These are phyloP conservation scores for Colletotrichum eremochloae DNA, from an alignment of 2,329 filamentous ascomycete species.

Conservation along the genomic window DNA sequence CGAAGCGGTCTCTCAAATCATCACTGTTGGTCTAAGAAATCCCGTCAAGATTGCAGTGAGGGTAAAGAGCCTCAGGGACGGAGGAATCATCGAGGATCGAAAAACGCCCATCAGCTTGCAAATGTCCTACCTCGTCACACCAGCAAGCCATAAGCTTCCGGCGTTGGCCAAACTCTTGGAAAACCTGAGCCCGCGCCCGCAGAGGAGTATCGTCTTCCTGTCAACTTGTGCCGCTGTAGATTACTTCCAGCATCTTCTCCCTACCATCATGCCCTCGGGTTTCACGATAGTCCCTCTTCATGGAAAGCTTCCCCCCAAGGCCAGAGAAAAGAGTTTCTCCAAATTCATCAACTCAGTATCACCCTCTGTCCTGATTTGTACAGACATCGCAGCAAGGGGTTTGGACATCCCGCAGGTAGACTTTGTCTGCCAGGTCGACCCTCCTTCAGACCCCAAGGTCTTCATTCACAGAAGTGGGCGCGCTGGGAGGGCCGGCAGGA, in stretches of 20 bases:
- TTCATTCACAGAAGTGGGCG: constrained; percentile 95
- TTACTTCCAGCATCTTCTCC: constrained; percentile 88
- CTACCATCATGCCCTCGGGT: constrained; percentile 75
- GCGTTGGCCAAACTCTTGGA: constrained; percentile 78
- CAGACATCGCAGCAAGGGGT: constrained; percentile 90
- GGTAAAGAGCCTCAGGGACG: constrained; percentile 79
- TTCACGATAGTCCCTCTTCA: constrained; percentile 86
- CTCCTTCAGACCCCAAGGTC: constrained; percentile 86
- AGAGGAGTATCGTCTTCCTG: constrained; percentile 91
- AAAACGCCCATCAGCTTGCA: constrained; percentile 92
- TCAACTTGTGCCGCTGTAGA: constrained; percentile 96
- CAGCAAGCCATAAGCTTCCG: constrained; percentile 84
- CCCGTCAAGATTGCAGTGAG: constrained; percentile 96
- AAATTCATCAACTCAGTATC: constrained; percentile 81
- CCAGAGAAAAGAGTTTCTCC: constrained; percentile 88
- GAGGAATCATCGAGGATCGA: constrained; percentile 79
- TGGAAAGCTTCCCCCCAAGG: constrained; percentile 90
- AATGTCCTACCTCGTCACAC: constrained; percentile 85
- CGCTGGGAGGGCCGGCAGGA: constrained; percentile 88
- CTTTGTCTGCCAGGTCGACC: constrained; percentile 90
- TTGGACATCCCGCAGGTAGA: constrained; percentile 94
- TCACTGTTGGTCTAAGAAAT: constrained; percentile 91
- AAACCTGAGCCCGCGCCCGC: constrained; percentile 78
- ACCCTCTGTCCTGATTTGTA: constrained; percentile 88
- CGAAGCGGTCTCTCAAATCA: constrained; percentile 93